Evolutionary conservation across 352 stramenopile species (phyloP), one percentile per base, ranked within the genome.

Genomic region (Globisporangium sylvaticum): DNA sequence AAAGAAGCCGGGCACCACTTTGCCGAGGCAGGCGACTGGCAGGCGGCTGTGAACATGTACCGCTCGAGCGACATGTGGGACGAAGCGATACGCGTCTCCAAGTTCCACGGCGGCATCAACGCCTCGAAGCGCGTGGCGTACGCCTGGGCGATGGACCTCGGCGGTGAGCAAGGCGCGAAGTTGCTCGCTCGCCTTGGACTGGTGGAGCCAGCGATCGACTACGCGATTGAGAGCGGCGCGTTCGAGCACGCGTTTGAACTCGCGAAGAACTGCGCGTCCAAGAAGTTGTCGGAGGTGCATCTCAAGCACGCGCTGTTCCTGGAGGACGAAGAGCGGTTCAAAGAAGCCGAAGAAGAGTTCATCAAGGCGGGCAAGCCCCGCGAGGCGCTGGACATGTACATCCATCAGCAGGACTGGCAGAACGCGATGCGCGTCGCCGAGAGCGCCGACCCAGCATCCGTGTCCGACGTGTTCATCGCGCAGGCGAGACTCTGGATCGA

Each of bases 371-470:
- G 84, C 0, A 98, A 98, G 64, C 94, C 92, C 0, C 83, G 91
- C 25, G 95, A 98, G 75, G 95, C 95, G 10, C 89, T 98, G 58
- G 95, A 98, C 52, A 98, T 98, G 95, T 98, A 98, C 66, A 81
- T 98, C 24, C 94, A 98, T 69, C 91, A 98, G 62, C 89, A 98
- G 63, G 87, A 97, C 53, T 98, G 91, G 91, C 74, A 82, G 54
- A 92, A 96, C 59, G 94, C 94, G 10, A 91, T 98, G 80, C 84
- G 93, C 20, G 90, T 98, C 8, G 94, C 95, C 1, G 92, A 98
- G 58, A 90, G 82, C 29, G 90, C 95, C 57, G 92, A 98, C 61
- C 94, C 94, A 0, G 78, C 89, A 0, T 90, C 88, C 3, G 82
- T 97, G 15, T 83, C 90, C 8, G 91, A 97, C 62, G 90, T 98